Conservation (phyloP, 768 basidiomycete genomes). For the Leccinum olivaceopallidum region DNA sequence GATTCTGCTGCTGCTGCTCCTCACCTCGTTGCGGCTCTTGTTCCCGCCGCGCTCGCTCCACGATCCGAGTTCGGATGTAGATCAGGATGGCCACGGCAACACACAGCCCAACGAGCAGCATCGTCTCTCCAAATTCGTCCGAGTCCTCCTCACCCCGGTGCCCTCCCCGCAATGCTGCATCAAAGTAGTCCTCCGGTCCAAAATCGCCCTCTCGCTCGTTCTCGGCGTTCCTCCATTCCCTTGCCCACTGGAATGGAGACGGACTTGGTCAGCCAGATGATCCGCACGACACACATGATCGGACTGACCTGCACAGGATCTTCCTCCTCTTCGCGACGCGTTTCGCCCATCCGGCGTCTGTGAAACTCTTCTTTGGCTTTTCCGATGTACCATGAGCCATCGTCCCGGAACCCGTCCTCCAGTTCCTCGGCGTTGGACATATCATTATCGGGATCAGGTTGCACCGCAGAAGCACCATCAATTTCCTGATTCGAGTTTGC, state of each 20-base stretch:
- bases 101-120: slow-evolving; percentile 74
- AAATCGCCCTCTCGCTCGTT: slow-evolving; percentile 73
- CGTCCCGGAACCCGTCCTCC: slow-evolving; percentile 39
- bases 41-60: slow-evolving; percentile 69
- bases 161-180: slow-evolving; percentile 60
- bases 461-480: slow-evolving; percentile 17
- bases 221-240: slow-evolving; percentile 70
- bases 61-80: slow-evolving; percentile 77
- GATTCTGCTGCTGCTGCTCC: slow-evolving; percentile 28
- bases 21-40: slow-evolving; percentile 47
- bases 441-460: slow-evolving; percentile 3
- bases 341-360: slow-evolving; percentile 48
- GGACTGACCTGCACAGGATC: slow-evolving; percentile 69
- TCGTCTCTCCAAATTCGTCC: slow-evolving; percentile 79
- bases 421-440: slow-evolving; percentile 23
- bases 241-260: slow-evolving; percentile 61
- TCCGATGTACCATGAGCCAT: slow-evolving; percentile 80
- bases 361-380: slow-evolving; percentile 81
- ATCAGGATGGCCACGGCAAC: slow-evolving; percentile 71
- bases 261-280: slow-evolving; percentile 6
- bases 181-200: slow-evolving; percentile 83
- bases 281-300: background rate
- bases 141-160: slow-evolving; percentile 60
- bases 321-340: slow-evolving; percentile 54
- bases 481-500: slow-evolving; percentile 24